Evolutionary conservation across 2,329 filamentous ascomycete species (phyloP).

Genomic region (Emmonsia crescens): DNA sequence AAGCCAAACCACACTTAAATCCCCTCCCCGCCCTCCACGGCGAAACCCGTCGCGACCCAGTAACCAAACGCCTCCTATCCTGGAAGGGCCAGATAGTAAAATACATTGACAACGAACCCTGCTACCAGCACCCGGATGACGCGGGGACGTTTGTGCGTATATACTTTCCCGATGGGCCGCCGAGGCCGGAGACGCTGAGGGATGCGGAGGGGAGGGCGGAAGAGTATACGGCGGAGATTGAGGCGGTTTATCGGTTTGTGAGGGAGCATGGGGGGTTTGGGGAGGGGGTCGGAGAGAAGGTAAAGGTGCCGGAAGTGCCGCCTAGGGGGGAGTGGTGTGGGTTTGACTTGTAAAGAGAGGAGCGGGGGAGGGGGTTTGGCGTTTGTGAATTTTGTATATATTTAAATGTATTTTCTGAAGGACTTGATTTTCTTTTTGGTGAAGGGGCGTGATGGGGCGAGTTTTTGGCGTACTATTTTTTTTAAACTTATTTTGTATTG

Average conservation of each 20-base stretch:
- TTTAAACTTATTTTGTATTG: neutral
- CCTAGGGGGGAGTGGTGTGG: constrained; percentile 64
- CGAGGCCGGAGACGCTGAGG: constrained; percentile 35
- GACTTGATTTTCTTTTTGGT: neutral
- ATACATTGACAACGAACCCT: constrained; percentile 45
- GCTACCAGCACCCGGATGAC: constrained; percentile 40
- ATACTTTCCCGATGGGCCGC: constrained; percentile 63
- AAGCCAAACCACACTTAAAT: constrained; percentile 9
- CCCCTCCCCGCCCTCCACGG: constrained; percentile 21
- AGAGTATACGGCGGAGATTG: constrained; percentile 43
- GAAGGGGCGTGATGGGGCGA: neutral
- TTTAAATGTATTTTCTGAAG: neutral
- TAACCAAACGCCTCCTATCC: constrained; percentile 34
- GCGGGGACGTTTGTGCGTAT: constrained; percentile 53
- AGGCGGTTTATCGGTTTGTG: constrained; percentile 55
- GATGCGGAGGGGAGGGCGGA: constrained; percentile 42
- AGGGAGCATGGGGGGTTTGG: constrained; percentile 56
- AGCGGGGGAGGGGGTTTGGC: neutral
- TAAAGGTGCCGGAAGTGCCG: constrained; percentile 61
- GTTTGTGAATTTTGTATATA: neutral
- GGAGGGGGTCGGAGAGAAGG: constrained; percentile 54
- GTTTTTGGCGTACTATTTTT: neutral
- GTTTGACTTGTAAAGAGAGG: constrained; percentile 56
- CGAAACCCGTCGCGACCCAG: constrained; percentile 27
- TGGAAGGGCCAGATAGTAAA: constrained; percentile 56